phyloP scores from a whole-genome alignment of 192 early-diverging fungal species.

The Coemansia sp. region DNA sequence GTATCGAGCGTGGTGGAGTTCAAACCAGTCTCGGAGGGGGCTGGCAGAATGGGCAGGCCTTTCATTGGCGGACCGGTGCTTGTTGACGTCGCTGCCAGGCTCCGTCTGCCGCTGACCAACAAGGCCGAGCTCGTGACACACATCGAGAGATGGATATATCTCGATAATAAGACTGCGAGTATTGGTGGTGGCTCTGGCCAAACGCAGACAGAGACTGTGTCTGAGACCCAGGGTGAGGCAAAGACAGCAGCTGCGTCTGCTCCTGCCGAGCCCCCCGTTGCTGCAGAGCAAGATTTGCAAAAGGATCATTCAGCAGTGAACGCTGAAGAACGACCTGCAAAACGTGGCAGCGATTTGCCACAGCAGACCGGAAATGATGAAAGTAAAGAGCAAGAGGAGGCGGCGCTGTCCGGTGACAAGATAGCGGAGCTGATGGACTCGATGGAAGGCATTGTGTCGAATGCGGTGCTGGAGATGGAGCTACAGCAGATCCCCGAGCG shows the following conservation, averaged over 20 bases:
- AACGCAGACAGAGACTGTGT: not conserved
- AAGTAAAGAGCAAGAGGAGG: not conserved
- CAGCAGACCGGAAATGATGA: not conserved
- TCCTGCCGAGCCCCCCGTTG: not conserved
- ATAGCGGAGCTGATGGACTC: slow-evolving; percentile 32
- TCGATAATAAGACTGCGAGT: slow-evolving; percentile 10
- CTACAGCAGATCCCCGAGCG: slow-evolving; percentile 38
- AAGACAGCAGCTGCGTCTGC: not conserved
- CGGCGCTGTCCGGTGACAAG: slow-evolving; percentile 14
- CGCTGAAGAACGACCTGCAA: not conserved
- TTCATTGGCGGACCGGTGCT: slow-evolving; percentile 40
- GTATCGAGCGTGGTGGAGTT: slow-evolving; percentile 29
- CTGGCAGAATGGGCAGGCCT: slow-evolving; percentile 23
- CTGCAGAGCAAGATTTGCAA: not conserved
- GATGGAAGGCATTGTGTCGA: slow-evolving; percentile 35
- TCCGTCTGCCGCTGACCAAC: slow-evolving; percentile 43
- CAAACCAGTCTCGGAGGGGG: slow-evolving; percentile 19
- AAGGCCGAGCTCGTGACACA: slow-evolving; percentile 22
- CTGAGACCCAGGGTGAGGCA: not conserved
- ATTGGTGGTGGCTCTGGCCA: not conserved
- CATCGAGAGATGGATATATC: slow-evolving; percentile 43
- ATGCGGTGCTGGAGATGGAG: slow-evolving; percentile 49
- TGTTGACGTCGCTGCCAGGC: slow-evolving; percentile 40
- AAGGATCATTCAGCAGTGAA: not conserved
- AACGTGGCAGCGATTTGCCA: not conserved